A percentile compares a stretch with the other conserved stretches of the same genome.
phyloP scores from a whole-genome alignment of 805 yeast species.

The Scheffersomyces amazonensis region DNA sequence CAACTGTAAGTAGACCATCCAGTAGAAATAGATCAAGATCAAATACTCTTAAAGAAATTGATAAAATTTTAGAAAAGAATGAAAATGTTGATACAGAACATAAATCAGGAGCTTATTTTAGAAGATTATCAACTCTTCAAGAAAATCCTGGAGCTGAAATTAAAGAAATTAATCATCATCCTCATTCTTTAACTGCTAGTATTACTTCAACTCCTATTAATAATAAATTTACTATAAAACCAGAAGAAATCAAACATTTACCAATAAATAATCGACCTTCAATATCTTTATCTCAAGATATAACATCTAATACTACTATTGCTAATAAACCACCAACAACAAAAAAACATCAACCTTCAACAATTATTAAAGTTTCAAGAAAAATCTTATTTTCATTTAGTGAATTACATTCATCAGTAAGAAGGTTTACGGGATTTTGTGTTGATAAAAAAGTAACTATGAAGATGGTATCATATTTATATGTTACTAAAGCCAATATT shows the following conservation, averaged over 20 bases:
- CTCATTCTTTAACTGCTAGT: background rate
- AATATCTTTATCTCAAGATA: background rate
- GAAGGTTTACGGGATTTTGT: slow-evolving; percentile 57
- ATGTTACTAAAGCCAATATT: slow-evolving; percentile 51
- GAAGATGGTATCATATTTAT: slow-evolving; percentile 50
- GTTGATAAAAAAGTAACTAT: slow-evolving; percentile 52
- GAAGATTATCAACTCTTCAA: slow-evolving; percentile 61
- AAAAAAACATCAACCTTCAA: slow-evolving; percentile 10
- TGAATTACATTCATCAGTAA: slow-evolving; percentile 59
- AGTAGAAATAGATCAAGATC: slow-evolving; percentile 25
- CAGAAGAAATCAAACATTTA: background rate
- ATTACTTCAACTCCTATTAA: background rate
- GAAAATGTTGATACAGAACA: slow-evolving; percentile 42
- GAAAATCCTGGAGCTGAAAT: slow-evolving; percentile 41
- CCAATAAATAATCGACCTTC: background rate
- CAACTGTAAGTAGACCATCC: slow-evolving; percentile 3
- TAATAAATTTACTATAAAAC: background rate
- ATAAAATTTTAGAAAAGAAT: slow-evolving; percentile 32
- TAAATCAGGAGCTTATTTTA: slow-evolving; percentile 60
- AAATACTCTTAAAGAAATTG: slow-evolving; percentile 34
- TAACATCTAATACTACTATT: background rate
- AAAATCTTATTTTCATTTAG: slow-evolving; percentile 61
- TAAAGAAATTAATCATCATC: slow-evolving; percentile 2
- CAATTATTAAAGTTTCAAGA: slow-evolving; percentile 47
- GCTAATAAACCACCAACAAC: slow-evolving; percentile 7